Conservation (phyloP, 2,329 filamentous ascomycete genomes). For the Alternaria arbusti region DNA sequence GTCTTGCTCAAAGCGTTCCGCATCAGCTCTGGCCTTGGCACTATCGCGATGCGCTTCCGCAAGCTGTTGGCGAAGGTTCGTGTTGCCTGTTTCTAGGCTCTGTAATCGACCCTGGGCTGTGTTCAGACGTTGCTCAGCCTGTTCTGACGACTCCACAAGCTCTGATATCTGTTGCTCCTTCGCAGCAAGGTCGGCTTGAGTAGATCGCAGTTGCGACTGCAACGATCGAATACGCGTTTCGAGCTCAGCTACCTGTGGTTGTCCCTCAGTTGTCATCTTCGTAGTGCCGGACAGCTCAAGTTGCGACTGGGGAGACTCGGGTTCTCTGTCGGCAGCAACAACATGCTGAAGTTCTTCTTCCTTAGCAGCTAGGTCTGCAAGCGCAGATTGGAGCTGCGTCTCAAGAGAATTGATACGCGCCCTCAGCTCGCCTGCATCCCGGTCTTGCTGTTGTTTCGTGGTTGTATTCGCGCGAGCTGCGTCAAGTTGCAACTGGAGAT, state of each 20-base stretch:
- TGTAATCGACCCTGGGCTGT: constrained; percentile 38
- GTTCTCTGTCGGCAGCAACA: background rate
- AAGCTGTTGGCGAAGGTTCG: constrained; percentile 42
- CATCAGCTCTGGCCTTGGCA: constrained; percentile 30
- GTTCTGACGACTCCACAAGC: constrained; percentile 32
- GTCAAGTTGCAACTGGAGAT: background rate
- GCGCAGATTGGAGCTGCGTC: background rate
- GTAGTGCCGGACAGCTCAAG: background rate
- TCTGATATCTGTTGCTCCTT: constrained; percentile 37
- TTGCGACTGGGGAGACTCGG: background rate
- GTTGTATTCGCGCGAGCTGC: background rate
- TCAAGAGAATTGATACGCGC: constrained; percentile 9
- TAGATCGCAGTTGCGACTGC: constrained; percentile 30
- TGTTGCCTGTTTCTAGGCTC: constrained; percentile 34
- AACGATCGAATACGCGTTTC: constrained; percentile 5
- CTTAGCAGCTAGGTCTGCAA: background rate
- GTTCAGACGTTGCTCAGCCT: constrained; percentile 32
- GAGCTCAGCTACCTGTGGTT: constrained; percentile 5
- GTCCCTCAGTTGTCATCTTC: background rate
- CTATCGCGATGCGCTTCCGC: constrained; percentile 38
- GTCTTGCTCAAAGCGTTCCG: constrained; percentile 35
- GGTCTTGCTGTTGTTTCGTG: constrained; percentile 7
- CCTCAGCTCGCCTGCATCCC: constrained; percentile 11
- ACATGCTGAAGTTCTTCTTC: background rate
- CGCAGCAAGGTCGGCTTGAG: constrained; percentile 20